Conservation (phyloP, 345 rosid genomes). For the Sisymbrium irio region DNA sequence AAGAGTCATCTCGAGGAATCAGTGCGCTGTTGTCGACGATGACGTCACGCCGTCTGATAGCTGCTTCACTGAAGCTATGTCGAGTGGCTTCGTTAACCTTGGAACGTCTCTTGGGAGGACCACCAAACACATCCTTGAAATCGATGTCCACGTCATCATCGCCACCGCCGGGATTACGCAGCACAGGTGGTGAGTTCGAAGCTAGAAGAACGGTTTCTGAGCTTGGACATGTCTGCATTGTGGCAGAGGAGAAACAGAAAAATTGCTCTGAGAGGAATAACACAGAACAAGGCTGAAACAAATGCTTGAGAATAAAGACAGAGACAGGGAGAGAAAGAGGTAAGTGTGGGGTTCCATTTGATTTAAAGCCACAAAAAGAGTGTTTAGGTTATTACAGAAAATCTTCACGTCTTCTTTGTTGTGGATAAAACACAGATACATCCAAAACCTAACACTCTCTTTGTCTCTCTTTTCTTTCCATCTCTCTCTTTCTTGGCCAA, state of each 20-base stretch:
- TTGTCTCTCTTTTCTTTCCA: neutral
- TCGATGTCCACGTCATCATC: constrained; percentile 52
- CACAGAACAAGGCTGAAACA: neutral
- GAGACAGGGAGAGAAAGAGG: constrained; percentile 3
- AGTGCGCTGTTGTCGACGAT: constrained; percentile 25
- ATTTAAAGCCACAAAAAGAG: constrained; percentile 27
- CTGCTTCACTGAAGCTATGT: constrained; percentile 41
- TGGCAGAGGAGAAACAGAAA: constrained; percentile 14
- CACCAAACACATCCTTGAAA: constrained; percentile 83
- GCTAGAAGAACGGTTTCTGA: constrained; percentile 42
- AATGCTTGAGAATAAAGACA: neutral
- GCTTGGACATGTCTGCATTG: constrained; percentile 29
- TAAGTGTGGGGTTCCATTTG: constrained; percentile 24
- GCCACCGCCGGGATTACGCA: constrained; percentile 18
- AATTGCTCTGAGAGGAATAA: neutral
- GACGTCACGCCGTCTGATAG: constrained; percentile 26
- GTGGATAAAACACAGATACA: constrained; percentile 25
- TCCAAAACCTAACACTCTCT: constrained; percentile 22
- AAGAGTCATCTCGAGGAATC: constrained; percentile 23
- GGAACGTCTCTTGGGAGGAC: constrained; percentile 62
- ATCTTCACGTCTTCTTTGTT: constrained; percentile 17
- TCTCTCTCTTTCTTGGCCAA: neutral
- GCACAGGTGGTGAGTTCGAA: constrained; percentile 29
- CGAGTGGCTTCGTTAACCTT: constrained; percentile 42
- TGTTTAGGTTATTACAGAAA: neutral